Evolutionary conservation across 495 filamentous ascomycete species (phyloP).

Genomic region (Penicillium coprophilum): DNA sequence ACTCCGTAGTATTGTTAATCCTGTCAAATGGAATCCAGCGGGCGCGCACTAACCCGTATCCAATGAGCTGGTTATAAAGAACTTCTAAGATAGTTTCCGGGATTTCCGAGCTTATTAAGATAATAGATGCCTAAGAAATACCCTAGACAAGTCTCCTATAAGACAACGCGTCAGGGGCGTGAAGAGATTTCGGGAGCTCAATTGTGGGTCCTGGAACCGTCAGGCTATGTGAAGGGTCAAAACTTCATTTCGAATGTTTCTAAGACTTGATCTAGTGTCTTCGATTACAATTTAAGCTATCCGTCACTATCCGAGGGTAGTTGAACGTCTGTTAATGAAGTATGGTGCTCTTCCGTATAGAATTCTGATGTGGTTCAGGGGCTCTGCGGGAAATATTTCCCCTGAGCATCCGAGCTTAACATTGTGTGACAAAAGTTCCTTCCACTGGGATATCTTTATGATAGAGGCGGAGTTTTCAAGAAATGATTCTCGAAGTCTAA

Average conservation of each 20-base stretch:
- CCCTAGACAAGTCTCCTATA: neutral
- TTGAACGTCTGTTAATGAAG: neutral
- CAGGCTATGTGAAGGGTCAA: neutral
- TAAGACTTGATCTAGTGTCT: neutral
- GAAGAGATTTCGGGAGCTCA: slow-evolving; percentile 12
- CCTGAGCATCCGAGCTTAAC: neutral
- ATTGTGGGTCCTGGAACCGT: slow-evolving; percentile 11
- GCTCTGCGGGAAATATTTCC: neutral
- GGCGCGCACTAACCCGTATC: slow-evolving; percentile 1
- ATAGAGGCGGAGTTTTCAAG: no score
- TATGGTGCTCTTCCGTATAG: neutral
- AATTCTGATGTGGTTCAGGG: neutral
- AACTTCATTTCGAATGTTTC: neutral
- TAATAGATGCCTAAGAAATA: neutral
- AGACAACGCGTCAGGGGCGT: slow-evolving; percentile 12
- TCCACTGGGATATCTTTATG: no score
- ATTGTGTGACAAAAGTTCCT: neutral
- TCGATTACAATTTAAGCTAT: neutral
- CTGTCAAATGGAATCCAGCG: neutral
- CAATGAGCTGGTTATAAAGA: neutral
- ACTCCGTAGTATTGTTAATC: slow-evolving; percentile 5
- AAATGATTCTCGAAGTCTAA: no score
- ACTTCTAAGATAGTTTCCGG: neutral
- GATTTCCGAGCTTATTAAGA: neutral
- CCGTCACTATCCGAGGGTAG: neutral